Evolutionary conservation across 1,284 basidiomycete species (phyloP).

Genomic region (Pascua guehoae): DNA sequence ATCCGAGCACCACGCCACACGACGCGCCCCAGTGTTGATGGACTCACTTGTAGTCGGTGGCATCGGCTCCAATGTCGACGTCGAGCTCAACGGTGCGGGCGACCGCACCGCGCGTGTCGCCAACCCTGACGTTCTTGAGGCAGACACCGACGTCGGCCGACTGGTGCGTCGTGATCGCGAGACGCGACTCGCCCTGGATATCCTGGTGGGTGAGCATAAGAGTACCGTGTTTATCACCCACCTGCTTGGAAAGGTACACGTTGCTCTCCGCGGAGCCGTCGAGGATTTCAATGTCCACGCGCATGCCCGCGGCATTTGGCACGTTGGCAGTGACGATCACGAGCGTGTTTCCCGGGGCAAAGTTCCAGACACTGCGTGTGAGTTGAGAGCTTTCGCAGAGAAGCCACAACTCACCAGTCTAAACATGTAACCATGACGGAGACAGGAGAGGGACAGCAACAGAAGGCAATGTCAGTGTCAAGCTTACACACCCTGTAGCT

Average conservation of each 20-base stretch:
- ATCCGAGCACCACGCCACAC: neutral
- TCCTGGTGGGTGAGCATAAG: conserved; percentile 47
- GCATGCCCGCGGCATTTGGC: conserved; percentile 64
- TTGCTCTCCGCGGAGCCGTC: conserved; percentile 85
- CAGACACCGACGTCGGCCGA: conserved; percentile 95
- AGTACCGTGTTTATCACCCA: conserved; percentile 7
- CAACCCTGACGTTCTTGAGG: conserved; percentile 73
- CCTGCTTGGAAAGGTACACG: conserved; percentile 83
- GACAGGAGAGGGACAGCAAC: conserved; percentile 1
- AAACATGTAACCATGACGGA: neutral
- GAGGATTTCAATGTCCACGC: conserved; percentile 88
- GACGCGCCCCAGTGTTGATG: neutral
- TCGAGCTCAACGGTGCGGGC: conserved; percentile 81
- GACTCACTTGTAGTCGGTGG: conserved; percentile 90
- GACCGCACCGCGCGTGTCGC: conserved; percentile 48
- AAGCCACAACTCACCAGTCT: conserved; percentile 38
- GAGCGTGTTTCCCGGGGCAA: conserved; percentile 76
- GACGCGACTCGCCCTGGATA: conserved; percentile 83
- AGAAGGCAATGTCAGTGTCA: neutral
- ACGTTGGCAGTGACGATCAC: conserved; percentile 94
- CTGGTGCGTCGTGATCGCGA: conserved; percentile 90
- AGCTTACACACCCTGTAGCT: neutral
- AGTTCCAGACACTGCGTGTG: conserved; percentile 81
- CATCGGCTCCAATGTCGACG: conserved; percentile 96
- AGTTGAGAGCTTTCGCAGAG: neutral